These are phyloP conservation scores for Aeschynomene evenia DNA, from an alignment of 306 rosid genomes.

Conservation along the genomic window DNA sequence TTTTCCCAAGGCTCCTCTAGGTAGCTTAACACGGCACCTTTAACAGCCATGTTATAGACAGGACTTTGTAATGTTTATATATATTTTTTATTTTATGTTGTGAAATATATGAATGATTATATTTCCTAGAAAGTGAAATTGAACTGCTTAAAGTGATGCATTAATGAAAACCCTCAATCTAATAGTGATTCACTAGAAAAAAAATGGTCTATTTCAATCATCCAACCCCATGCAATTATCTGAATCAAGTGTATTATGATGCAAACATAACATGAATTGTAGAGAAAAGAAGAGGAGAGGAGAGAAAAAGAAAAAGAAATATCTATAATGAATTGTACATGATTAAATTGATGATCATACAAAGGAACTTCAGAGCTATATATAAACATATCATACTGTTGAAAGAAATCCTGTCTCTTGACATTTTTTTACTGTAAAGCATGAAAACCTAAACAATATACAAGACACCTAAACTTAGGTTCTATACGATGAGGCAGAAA, in stretches of 20 bases:
- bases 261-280: background rate
- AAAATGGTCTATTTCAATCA: background rate
- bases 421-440: slow-evolving; percentile 13
- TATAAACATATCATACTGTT: slow-evolving; percentile 28
- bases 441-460: slow-evolving; percentile 37
- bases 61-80: slow-evolving; percentile 5
- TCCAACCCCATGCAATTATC: background rate
- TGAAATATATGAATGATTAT: slow-evolving; percentile 13
- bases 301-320: slow-evolving; percentile 5
- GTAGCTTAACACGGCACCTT: background rate
- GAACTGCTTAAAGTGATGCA: background rate
- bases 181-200: background rate
- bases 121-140: background rate
- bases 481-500: slow-evolving; percentile 33
- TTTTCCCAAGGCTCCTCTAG: background rate
- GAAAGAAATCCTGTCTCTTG: slow-evolving; percentile 12
- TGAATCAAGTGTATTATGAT: background rate
- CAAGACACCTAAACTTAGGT: slow-evolving; percentile 39
- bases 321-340: slow-evolving; percentile 26
- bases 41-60: background rate
- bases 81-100: background rate
- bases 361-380: slow-evolving; percentile 18
- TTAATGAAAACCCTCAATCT: background rate
- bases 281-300: slow-evolving; percentile 14
- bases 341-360: slow-evolving; percentile 22